Evolutionary conservation across 805 yeast genomes (phyloP).

Genomic region (Pichia kluyveri): DNA sequence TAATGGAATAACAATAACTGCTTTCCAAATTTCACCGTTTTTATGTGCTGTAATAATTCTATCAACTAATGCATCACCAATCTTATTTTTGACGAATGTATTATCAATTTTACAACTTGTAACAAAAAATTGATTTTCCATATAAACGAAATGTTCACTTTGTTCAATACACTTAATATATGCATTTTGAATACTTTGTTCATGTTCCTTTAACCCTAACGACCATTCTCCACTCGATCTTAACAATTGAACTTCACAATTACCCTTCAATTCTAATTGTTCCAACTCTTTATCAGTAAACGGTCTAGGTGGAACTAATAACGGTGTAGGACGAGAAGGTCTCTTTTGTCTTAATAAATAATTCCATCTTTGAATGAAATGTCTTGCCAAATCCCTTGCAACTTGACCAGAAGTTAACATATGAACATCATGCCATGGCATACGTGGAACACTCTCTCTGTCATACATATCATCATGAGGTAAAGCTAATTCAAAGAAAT

Average conservation of each 20-base stretch:
- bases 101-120: constrained; percentile 86
- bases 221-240: constrained; percentile 95
- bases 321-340: constrained; percentile 89
- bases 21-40: constrained; percentile 75
- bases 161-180: constrained; percentile 85
- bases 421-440: constrained; percentile 99
- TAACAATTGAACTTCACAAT: constrained; percentile 85
- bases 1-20: constrained; percentile 83
- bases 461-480: constrained; percentile 93
- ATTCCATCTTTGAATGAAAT: constrained; percentile 97
- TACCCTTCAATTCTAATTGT: constrained; percentile 56
- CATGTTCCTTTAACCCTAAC: constrained; percentile 74
- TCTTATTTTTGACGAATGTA: constrained; percentile 71
- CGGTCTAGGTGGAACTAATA: constrained; percentile 88
- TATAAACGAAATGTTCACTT: constrained; percentile 85
- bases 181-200: constrained; percentile 87
- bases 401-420: constrained; percentile 92
- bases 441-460: constrained; percentile 70
- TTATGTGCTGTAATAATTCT: constrained; percentile 83
- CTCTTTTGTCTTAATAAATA: constrained; percentile 85
- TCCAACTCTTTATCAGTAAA: constrained; percentile 63
- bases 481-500: constrained; percentile 68
- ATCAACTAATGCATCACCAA: constrained; percentile 97
- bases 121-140: constrained; percentile 92
- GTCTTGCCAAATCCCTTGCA: constrained; percentile 87